phyloP scores from a whole-genome alignment of 805 yeast species.

The Saccharomyces kudriavzevii region DNA sequence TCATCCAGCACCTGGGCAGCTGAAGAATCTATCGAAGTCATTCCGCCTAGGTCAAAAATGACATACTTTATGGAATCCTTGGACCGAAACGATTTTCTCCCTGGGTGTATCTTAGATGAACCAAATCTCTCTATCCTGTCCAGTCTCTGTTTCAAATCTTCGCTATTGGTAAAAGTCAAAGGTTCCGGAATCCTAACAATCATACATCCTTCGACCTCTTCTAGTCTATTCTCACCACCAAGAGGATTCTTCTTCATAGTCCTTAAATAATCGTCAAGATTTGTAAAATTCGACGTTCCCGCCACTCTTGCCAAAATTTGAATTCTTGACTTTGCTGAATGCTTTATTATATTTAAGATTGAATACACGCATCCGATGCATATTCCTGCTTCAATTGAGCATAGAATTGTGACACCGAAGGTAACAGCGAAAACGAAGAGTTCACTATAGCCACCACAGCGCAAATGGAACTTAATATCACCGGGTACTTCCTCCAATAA shows the following conservation, averaged over 20 bases:
- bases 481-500: conserved; percentile 78
- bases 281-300: conserved; percentile 53
- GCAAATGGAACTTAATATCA: conserved; percentile 66
- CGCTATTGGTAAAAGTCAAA: conserved; percentile 76
- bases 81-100: conserved; percentile 45
- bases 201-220: conserved; percentile 59
- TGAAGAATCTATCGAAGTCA: conserved; percentile 71
- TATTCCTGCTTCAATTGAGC: conserved; percentile 84
- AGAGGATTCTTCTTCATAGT: conserved; percentile 11
- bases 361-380: conserved; percentile 80
- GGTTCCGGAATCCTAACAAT: conserved; percentile 84
- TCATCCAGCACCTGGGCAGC: conserved; percentile 67
- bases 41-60: conserved; percentile 73
- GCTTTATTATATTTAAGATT: conserved; percentile 66
- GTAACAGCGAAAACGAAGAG: conserved; percentile 61
- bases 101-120: conserved; percentile 67
- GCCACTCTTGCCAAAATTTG: conserved; percentile 70
- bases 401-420: conserved; percentile 51
- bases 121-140: conserved; percentile 70
- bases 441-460: conserved; percentile 70
- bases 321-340: conserved; percentile 73
- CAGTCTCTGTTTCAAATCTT: conserved; percentile 61
- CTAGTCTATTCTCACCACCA: conserved; percentile 12
- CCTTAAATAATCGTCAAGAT: conserved; percentile 56
- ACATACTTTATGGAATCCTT: conserved; percentile 45